Evolutionary conservation across 2,329 filamentous ascomycete genomes (phyloP).

Genomic region (Colletotrichum coccodes): DNA sequence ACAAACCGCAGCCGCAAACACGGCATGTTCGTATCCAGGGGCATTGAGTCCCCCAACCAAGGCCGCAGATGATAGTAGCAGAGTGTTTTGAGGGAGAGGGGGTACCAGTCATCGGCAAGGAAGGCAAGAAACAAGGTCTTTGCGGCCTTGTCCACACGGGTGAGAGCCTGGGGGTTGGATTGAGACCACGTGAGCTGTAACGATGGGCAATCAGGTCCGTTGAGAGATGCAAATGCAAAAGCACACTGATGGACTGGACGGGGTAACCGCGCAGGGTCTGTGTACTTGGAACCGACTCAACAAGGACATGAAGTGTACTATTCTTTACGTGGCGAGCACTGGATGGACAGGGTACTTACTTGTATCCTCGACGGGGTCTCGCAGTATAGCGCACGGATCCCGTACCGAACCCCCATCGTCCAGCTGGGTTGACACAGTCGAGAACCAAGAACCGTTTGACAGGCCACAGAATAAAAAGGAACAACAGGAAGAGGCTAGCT

Average conservation of each 20-base stretch:
- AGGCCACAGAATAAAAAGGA: background rate
- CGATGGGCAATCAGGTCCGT: conserved; percentile 9
- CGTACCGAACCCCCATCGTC: conserved; percentile 13
- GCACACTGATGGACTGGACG: background rate
- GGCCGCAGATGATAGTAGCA: background rate
- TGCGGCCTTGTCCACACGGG: background rate
- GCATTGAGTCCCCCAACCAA: background rate
- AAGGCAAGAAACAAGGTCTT: conserved; percentile 12
- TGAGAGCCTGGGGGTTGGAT: conserved; percentile 2
- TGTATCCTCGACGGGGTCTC: background rate
- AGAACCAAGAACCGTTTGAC: conserved; percentile 13
- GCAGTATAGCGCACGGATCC: conserved; percentile 13
- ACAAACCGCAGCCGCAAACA: conserved; percentile 1
- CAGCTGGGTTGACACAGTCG: conserved; percentile 16
- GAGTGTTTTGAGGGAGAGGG: background rate
- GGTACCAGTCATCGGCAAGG: background rate
- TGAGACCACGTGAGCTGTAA: background rate
- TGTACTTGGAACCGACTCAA: background rate
- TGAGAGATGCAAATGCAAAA: conserved; percentile 12
- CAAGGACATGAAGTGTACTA: background rate
- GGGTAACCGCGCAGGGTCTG: background rate
- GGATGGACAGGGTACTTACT: background rate
- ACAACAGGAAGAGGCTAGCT: background rate
- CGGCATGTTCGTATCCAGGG: background rate
- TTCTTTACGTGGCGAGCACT: background rate